Percentiles rank a stretch among this genome's conserved stretches.
These are phyloP conservation scores for Butyriboletus loyo DNA, from an alignment of 768 basidiomycete species.

Conservation along the genomic window DNA sequence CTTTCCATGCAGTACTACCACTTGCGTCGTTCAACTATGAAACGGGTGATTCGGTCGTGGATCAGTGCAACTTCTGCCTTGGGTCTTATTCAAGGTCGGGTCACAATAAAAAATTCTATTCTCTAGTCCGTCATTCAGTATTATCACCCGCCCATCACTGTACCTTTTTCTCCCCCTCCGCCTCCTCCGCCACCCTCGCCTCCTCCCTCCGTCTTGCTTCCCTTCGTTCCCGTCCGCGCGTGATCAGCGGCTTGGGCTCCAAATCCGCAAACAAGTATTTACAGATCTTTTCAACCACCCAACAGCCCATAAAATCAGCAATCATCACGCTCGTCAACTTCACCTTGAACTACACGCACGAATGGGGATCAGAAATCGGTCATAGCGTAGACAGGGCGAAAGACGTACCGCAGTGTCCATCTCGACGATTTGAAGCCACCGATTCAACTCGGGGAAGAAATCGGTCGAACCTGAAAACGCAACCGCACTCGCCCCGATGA, in stretches of 20 bases:
- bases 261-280: conserved; percentile 87
- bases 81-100: too few relatives aligned
- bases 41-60: too few relatives aligned
- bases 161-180: conserved; percentile 35
- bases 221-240: conserved; percentile 76
- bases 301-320: conserved; percentile 86
- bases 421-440: conserved; percentile 96
- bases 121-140: not conserved
- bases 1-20: too few relatives aligned
- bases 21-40: too few relatives aligned
- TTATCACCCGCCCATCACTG: conserved; percentile 20
- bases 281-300: conserved; percentile 75
- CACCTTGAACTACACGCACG: conserved; percentile 67
- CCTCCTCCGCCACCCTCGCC: conserved; percentile 25
- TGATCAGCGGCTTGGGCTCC: conserved; percentile 82
- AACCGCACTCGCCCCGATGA: conserved; percentile 83
- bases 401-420: conserved; percentile 71
- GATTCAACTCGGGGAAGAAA: conserved; percentile 90
- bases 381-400: not conserved
- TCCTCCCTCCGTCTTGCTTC: conserved; percentile 55
- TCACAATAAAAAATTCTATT: not conserved
- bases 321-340: conserved; percentile 79
- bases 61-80: too few relatives aligned
- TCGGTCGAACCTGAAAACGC: conserved; percentile 94
- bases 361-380: not conserved